phyloP scores from a whole-genome alignment of 768 basidiomycete species.

The Boletus sp. region DNA sequence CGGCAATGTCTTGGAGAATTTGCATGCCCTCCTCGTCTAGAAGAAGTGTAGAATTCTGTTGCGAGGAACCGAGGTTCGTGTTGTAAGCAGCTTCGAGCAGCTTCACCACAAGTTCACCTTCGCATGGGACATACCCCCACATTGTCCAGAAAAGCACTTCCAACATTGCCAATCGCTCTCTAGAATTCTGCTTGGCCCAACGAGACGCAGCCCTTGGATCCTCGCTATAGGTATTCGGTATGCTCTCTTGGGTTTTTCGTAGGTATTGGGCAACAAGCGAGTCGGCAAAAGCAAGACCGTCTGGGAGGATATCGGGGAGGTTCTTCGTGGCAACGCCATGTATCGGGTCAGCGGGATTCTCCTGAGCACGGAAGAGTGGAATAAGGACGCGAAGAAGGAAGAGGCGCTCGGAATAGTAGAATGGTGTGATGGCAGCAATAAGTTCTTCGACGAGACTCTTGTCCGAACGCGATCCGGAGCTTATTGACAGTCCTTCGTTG shows the following conservation, averaged over 20 bases:
- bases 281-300: conserved; percentile 60
- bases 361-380: conserved; percentile 70
- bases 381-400: conserved; percentile 65
- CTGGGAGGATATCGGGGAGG: conserved; percentile 59
- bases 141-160: conserved; percentile 89
- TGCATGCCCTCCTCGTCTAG: conserved; percentile 72
- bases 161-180: conserved; percentile 76
- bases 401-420: conserved; percentile 80
- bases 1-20: conserved; percentile 62
- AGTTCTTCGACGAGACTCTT: conserved; percentile 33
- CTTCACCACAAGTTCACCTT: conserved; percentile 56
- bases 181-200: conserved; percentile 71
- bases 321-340: conserved; percentile 51
- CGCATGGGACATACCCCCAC: conserved; percentile 71
- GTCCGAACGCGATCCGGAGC: conserved; percentile 42
- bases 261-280: conserved; percentile 59
- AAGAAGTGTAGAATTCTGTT: conserved; percentile 60
- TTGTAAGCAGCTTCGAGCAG: conserved; percentile 64
- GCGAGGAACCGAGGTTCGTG: conserved; percentile 61
- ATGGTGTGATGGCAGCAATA: conserved; percentile 69
- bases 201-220: conserved; percentile 58
- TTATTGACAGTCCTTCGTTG: conserved; percentile 65
- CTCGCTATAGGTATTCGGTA: conserved; percentile 43
- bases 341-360: conserved; percentile 51
- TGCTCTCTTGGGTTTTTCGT: conserved; percentile 43